phyloP scores from a whole-genome alignment of 1,139 yeast genomes.

The Saccharomyces pastorianus region DNA sequence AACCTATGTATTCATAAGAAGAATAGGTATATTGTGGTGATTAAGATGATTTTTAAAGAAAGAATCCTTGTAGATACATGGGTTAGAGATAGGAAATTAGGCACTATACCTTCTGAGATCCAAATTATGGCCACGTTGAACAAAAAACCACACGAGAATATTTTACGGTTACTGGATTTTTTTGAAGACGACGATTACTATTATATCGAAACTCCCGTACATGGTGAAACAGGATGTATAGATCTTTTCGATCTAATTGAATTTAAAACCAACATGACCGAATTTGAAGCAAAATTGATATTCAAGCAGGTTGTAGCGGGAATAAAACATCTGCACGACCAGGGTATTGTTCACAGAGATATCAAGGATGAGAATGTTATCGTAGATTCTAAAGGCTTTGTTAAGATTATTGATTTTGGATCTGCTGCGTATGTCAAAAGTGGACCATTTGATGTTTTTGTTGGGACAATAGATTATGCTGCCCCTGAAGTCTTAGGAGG shows the following conservation, averaged over 20 bases:
- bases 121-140: constrained; percentile 79
- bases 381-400: constrained; percentile 66
- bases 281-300: constrained; percentile 64
- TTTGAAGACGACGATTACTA: constrained; percentile 87
- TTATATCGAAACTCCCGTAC: constrained; percentile 84
- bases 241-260: constrained; percentile 90
- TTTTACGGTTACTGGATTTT: constrained; percentile 75
- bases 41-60: constrained; percentile 86
- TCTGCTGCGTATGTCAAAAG: constrained; percentile 83
- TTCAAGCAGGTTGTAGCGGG: constrained; percentile 76
- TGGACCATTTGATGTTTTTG: constrained; percentile 95
- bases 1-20: constrained; percentile 63
- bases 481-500: constrained; percentile 93
- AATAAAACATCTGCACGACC: constrained; percentile 67
- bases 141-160: constrained; percentile 75
- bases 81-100: constrained; percentile 85
- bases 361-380: constrained; percentile 92
- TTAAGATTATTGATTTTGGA: constrained; percentile 89
- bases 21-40: constrained; percentile 53
- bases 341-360: constrained; percentile 89
- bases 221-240: constrained; percentile 79
- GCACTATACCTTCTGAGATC: constrained; percentile 91
- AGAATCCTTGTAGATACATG: constrained; percentile 92
- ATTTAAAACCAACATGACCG: constrained; percentile 69
- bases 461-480: constrained; percentile 94